phyloP scores from a whole-genome alignment of 2,329 filamentous ascomycete species.

The Phaeosphaeria sp. region DNA sequence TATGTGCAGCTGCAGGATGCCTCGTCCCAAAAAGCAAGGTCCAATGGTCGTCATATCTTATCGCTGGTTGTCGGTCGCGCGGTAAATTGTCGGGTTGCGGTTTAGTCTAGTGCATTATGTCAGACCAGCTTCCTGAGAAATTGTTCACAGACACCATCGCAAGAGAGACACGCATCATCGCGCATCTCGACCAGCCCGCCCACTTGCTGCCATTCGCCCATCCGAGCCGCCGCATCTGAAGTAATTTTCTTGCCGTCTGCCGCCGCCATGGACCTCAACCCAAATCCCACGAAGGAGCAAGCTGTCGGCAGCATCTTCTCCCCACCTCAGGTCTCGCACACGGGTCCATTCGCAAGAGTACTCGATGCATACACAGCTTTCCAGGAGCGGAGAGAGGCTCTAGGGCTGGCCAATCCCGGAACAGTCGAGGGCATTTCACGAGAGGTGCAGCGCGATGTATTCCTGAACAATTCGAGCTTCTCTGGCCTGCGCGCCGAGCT shows the following conservation, averaged over 20 bases:
- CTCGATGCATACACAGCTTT: constrained; percentile 82
- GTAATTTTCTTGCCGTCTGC: constrained; percentile 21
- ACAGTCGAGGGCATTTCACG: constrained; percentile 87
- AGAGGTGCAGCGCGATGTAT: constrained; percentile 95
- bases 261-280: constrained; percentile 41
- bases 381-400: constrained; percentile 81
- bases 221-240: constrained; percentile 15
- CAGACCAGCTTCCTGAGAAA: constrained; percentile 30
- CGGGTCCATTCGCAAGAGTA: constrained; percentile 76
- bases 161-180: constrained; percentile 13
- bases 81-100: constrained; percentile 14
- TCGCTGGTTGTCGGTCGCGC: constrained; percentile 11
- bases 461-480: constrained; percentile 97
- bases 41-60: constrained; percentile 23
- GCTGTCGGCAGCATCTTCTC: constrained; percentile 66
- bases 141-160: constrained; percentile 27
- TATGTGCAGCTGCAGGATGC: neutral
- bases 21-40: constrained; percentile 20
- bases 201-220: constrained; percentile 13
- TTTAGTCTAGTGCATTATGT: constrained; percentile 30
- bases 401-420: constrained; percentile 91
- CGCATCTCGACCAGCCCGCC: constrained; percentile 7
- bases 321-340: constrained; percentile 55
- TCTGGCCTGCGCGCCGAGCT: constrained; percentile 93
- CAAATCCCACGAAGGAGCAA: constrained; percentile 40